Conservation (phyloP, 257 asterid species). For the Przewalskia tangutica region DNA sequence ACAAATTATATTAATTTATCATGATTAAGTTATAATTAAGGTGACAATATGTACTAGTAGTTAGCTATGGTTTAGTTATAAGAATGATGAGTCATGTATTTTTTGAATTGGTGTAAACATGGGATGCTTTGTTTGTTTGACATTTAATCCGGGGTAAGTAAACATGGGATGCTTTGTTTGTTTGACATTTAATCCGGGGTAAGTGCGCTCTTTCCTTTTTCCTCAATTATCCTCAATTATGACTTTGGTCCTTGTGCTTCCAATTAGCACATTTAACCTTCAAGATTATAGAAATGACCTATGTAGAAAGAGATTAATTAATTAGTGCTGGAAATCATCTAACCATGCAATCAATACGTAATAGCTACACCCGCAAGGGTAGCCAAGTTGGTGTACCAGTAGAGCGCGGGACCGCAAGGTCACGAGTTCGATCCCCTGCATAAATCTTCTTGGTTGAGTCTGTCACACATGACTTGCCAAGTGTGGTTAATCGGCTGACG, state of each 20-base stretch:
- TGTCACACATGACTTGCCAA: too few relatives aligned
- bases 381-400: too few relatives aligned
- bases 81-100: neutral
- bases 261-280: neutral
- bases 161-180: too few relatives aligned
- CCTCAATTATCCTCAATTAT: neutral
- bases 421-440: too few relatives aligned
- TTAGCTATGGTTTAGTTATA: neutral
- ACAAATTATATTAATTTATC: too few relatives aligned
- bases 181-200: neutral
- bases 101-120: neutral
- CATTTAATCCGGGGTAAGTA: neutral
- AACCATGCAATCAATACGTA: neutral
- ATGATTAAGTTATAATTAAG: too few relatives aligned
- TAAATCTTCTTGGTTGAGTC: too few relatives aligned
- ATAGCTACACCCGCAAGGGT: too few relatives aligned
- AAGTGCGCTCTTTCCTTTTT: neutral
- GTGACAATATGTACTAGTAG: too few relatives aligned
- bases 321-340: neutral
- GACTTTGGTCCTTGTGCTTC: neutral
- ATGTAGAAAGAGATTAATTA: neutral
- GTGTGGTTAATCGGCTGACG: too few relatives aligned
- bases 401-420: too few relatives aligned
- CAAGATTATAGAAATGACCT: neutral
- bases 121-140: too few relatives aligned